Conservation (phyloP, 306 rosid species). For the Glycine latifolia region DNA sequence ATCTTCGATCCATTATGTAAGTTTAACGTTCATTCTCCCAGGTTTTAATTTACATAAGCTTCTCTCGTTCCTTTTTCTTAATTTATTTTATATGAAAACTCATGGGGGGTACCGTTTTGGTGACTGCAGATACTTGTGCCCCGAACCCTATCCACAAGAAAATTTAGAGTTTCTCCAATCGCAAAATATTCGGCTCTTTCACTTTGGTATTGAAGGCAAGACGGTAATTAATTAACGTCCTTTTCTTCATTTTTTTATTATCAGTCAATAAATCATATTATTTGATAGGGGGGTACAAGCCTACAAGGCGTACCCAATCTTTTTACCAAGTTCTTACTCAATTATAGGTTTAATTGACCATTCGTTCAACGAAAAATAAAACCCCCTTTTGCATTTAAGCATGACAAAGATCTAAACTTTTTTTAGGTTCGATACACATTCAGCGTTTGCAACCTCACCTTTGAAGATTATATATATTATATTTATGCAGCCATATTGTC, state of each 20-base stretch:
- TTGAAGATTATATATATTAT: too few species aligned
- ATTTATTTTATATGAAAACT: background rate
- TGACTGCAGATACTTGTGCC: conserved; percentile 75
- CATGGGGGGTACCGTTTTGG: background rate
- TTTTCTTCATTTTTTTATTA: background rate
- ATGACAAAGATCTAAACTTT: too few species aligned
- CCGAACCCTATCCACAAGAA: conserved; percentile 70
- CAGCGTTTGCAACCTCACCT: too few species aligned
- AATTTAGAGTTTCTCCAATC: conserved; percentile 69
- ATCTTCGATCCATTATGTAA: conserved; percentile 76
- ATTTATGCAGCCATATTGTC: too few species aligned
- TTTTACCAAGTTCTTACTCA: too few species aligned
- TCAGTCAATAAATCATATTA: too few species aligned
- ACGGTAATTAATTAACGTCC: conserved; percentile 50
- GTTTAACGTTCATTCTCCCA: conserved; percentile 11
- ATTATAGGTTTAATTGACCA: too few species aligned
- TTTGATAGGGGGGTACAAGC: too few species aligned
- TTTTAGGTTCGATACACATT: too few species aligned
- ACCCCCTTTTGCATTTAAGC: too few species aligned
- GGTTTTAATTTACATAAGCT: background rate
- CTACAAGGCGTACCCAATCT: too few species aligned
- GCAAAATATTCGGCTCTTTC: conserved; percentile 59
- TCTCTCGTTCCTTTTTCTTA: background rate
- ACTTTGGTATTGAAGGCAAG: conserved; percentile 74
- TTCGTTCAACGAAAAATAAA: too few species aligned